phyloP scores from a whole-genome alignment of 306 rosid genomes.

The Potentilla sterilis region DNA sequence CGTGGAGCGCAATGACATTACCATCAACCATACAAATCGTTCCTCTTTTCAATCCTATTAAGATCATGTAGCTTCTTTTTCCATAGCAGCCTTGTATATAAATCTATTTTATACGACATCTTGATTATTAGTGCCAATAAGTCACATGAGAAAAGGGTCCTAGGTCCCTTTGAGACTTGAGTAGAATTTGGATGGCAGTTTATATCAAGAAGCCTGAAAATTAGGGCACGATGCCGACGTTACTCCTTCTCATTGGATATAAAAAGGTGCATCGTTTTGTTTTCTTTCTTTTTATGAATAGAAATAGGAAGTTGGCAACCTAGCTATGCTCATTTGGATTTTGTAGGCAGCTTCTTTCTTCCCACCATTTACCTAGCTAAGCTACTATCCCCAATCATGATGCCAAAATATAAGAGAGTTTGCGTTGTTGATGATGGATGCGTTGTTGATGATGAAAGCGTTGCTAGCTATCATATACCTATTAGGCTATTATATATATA shows the following conservation, averaged over 20 bases:
- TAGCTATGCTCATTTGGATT: slow-evolving; percentile 38
- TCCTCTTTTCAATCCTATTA: background rate
- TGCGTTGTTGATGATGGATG: slow-evolving; percentile 41
- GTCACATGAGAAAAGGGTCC: slow-evolving; percentile 15
- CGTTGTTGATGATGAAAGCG: slow-evolving; percentile 36
- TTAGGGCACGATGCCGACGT: slow-evolving; percentile 35
- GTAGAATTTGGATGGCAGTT: slow-evolving; percentile 20
- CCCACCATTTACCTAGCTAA: slow-evolving; percentile 45
- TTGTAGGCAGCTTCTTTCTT: slow-evolving; percentile 45
- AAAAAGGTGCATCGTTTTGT: slow-evolving; percentile 31
- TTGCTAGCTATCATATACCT: slow-evolving; percentile 38
- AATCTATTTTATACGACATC: background rate
- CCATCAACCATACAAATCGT: background rate
- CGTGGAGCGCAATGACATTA: slow-evolving; percentile 28
- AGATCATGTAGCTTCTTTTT: background rate
- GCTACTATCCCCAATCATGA: slow-evolving; percentile 29
- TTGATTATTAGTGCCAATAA: background rate
- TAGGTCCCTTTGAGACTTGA: slow-evolving; percentile 15
- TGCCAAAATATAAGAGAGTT: slow-evolving; percentile 32
- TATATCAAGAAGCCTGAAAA: slow-evolving; percentile 24
- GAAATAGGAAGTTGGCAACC: slow-evolving; percentile 1
- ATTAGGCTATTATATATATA: slow-evolving; percentile 26
- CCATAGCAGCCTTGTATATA: background rate
- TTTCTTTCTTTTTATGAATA: background rate
- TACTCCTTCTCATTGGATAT: slow-evolving; percentile 36